phyloP scores from a whole-genome alignment of 805 yeast genomes.

The Wickerhamomyces bovis region DNA sequence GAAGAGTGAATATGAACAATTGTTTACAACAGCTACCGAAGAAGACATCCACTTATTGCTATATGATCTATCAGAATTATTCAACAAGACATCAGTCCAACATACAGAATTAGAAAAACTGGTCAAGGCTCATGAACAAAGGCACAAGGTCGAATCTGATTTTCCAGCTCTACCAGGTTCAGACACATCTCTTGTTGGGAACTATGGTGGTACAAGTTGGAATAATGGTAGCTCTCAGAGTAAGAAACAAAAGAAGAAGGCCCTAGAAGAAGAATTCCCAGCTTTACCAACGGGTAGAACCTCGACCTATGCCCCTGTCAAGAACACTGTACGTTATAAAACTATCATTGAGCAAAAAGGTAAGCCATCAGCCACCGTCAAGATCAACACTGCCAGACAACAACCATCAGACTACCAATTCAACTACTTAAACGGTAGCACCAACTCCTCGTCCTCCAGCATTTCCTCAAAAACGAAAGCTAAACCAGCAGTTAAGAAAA shows the following conservation, averaged over 20 bases:
- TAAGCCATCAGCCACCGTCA: not conserved
- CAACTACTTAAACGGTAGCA: slow-evolving; percentile 17
- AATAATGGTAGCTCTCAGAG: slow-evolving; percentile 10
- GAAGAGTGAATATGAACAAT: slow-evolving; percentile 35
- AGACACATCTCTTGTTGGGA: slow-evolving; percentile 12
- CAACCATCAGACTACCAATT: slow-evolving; percentile 1
- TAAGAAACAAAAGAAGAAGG: slow-evolving; percentile 13
- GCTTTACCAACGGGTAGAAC: slow-evolving; percentile 20
- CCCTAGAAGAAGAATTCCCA: slow-evolving; percentile 24
- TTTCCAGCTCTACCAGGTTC: slow-evolving; percentile 46
- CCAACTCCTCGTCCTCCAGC: slow-evolving; percentile 14
- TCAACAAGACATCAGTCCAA: slow-evolving; percentile 40
- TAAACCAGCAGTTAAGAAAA: slow-evolving; percentile 7
- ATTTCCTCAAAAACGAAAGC: not conserved
- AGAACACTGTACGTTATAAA: slow-evolving; percentile 17
- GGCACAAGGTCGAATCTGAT: slow-evolving; percentile 27
- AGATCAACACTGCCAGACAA: not conserved
- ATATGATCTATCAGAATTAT: slow-evolving; percentile 54
- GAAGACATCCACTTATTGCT: slow-evolving; percentile 54
- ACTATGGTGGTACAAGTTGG: slow-evolving; percentile 27
- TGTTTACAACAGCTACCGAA: slow-evolving; percentile 37
- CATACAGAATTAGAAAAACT: slow-evolving; percentile 31
- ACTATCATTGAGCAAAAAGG: slow-evolving; percentile 7
- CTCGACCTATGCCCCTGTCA: slow-evolving; percentile 14
- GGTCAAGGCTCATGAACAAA: slow-evolving; percentile 23